Conservation (phyloP, 2,329 filamentous ascomycete species). For the Gliomastix tumulicola region DNA sequence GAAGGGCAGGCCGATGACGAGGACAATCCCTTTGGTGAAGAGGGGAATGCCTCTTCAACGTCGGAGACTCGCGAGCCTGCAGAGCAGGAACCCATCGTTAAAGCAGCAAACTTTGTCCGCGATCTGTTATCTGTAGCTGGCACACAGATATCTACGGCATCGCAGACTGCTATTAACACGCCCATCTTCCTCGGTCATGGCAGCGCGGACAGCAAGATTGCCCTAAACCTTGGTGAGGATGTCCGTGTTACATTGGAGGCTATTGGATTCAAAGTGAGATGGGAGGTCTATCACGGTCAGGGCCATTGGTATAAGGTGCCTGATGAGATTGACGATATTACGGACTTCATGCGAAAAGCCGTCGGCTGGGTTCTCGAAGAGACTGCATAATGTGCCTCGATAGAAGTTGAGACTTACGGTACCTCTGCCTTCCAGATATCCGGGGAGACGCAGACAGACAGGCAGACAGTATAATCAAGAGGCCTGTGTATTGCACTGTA, state of each 20-base stretch:
- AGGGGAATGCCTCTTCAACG: conserved; percentile 5
- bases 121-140: conserved; percentile 20
- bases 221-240: conserved; percentile 18
- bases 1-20: conserved; percentile 6
- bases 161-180: conserved; percentile 10
- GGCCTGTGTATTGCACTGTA: too few species aligned
- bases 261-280: conserved; percentile 25
- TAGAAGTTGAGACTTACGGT: too few species aligned
- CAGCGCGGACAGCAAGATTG: conserved; percentile 27
- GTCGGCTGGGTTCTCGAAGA: too few species aligned
- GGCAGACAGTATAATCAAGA: too few species aligned
- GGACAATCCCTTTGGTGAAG: conserved; percentile 14
- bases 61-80: too few species aligned
- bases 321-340: conserved; percentile 34
- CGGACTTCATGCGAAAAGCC: conserved; percentile 24
- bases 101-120: conserved; percentile 19
- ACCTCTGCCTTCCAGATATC: too few species aligned
- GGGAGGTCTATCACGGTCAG: conserved; percentile 27
- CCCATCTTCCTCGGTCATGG: conserved; percentile 38
- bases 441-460: too few species aligned
- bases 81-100: conserved; percentile 8
- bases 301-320: conserved; percentile 43
- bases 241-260: conserved; percentile 17
- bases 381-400: too few species aligned
- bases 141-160: conserved; percentile 2